Conservation (phyloP, 176 grass and related monocot species). For the Alloteropsis semialata region DNA sequence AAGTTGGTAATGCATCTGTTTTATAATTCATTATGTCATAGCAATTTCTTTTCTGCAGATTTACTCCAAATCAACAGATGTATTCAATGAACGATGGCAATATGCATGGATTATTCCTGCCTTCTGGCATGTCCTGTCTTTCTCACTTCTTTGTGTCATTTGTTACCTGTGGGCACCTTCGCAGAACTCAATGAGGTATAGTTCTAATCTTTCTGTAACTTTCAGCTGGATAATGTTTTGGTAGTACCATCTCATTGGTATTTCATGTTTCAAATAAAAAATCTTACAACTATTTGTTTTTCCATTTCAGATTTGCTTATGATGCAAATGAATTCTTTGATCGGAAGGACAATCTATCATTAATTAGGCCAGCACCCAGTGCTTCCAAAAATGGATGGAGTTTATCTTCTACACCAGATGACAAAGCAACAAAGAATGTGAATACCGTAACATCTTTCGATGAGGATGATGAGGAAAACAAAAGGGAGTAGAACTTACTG, state of each 20-base stretch:
- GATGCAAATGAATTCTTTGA: slow-evolving; percentile 87
- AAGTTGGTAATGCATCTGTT: not conserved
- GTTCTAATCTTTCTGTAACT: not conserved
- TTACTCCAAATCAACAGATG: slow-evolving; percentile 96
- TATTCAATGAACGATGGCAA: slow-evolving; percentile 94
- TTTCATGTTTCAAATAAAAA: not conserved
- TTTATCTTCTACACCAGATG: slow-evolving; percentile 48
- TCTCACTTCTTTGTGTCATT: slow-evolving; percentile 94
- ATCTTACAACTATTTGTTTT: not conserved
- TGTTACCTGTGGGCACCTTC: slow-evolving; percentile 91
- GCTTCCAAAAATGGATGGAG: slow-evolving; percentile 57
- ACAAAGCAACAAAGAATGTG: slow-evolving; percentile 41
- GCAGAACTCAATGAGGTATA: slow-evolving; percentile 85
- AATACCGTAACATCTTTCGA: slow-evolving; percentile 31
- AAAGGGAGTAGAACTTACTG: slow-evolving; percentile 55
- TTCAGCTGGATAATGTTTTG: slow-evolving; percentile 25
- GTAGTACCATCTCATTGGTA: not conserved
- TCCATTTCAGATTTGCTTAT: slow-evolving; percentile 56
- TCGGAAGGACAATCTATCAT: slow-evolving; percentile 72
- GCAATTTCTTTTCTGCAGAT: slow-evolving; percentile 54
- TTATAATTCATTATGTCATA: slow-evolving; percentile 15
- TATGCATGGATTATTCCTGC: slow-evolving; percentile 96
- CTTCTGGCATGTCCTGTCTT: slow-evolving; percentile 97
- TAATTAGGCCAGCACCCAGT: slow-evolving; percentile 81
- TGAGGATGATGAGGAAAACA: slow-evolving; percentile 82